Conservation (phyloP, 345 rosid genomes). For the Populus deltoides region DNA sequence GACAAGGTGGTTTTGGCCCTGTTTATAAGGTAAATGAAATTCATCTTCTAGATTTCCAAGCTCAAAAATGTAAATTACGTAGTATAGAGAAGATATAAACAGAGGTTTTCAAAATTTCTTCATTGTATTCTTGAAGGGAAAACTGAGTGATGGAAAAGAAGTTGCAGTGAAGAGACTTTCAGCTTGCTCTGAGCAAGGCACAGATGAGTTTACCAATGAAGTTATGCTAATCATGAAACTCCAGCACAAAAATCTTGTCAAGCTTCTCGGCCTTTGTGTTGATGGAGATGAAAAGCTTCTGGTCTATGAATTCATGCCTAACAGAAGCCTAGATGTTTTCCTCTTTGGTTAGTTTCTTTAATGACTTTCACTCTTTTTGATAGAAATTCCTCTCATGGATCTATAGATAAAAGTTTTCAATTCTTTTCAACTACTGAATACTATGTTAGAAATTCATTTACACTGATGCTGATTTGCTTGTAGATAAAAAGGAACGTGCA, state of each 20-base stretch:
- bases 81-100: background rate
- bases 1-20: slow-evolving; percentile 13
- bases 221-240: slow-evolving; percentile 41
- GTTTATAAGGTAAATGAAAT: slow-evolving; percentile 7
- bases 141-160: slow-evolving; percentile 39
- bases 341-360: slow-evolving; percentile 40
- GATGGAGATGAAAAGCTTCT: slow-evolving; percentile 39
- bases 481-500: slow-evolving; percentile 23
- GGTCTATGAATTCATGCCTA: slow-evolving; percentile 61
- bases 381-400: background rate
- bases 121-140: slow-evolving; percentile 35
- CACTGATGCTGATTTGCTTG: background rate
- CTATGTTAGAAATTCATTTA: background rate
- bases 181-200: slow-evolving; percentile 30
- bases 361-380: background rate
- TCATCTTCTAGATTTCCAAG: background rate
- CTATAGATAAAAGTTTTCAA: background rate
- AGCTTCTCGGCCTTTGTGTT: slow-evolving; percentile 51
- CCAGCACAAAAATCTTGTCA: slow-evolving; percentile 53
- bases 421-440: background rate
- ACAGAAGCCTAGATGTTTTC: slow-evolving; percentile 39
- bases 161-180: slow-evolving; percentile 42
- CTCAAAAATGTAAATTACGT: background rate
- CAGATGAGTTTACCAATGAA: slow-evolving; percentile 39
- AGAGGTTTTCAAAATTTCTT: background rate